phyloP scores from a whole-genome alignment of 164 flowering plant genomes.

The Vitis rotundifolia region DNA sequence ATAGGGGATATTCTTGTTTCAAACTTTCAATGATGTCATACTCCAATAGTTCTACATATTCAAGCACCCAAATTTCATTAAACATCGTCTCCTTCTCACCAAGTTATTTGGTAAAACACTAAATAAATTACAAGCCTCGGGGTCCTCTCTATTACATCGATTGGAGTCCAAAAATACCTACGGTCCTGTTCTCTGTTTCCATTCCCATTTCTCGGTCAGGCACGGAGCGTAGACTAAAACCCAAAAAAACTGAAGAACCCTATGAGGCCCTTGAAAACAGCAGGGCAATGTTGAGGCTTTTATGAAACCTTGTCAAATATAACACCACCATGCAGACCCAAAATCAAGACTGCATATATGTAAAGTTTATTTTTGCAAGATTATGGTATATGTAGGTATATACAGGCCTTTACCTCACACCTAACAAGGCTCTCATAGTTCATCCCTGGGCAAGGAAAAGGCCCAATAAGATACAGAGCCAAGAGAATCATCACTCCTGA shows the following conservation, averaged over 20 bases:
- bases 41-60: not conserved
- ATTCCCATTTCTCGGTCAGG: not conserved
- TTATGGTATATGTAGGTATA: slow-evolving; percentile 8
- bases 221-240: not conserved
- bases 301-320: not conserved
- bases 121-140: not conserved
- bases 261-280: not conserved
- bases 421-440: not conserved
- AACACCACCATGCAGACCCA: slow-evolving; percentile 3
- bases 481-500: not conserved
- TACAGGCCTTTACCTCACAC: slow-evolving; percentile 17
- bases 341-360: not conserved
- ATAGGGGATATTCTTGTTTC: too few species aligned
- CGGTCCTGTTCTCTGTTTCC: not conserved
- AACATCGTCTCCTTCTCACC: not conserved
- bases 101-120: slow-evolving; percentile 5
- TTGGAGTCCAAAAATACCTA: not conserved
- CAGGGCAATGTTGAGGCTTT: slow-evolving; percentile 1
- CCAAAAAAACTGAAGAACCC: not conserved
- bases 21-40: too few species aligned
- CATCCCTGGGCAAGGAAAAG: not conserved
- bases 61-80: not conserved
- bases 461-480: not conserved
- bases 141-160: slow-evolving; percentile 4
- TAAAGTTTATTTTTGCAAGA: not conserved